phyloP scores from a whole-genome alignment of 1,284 basidiomycete genomes.

The Trametes versicolor region DNA sequence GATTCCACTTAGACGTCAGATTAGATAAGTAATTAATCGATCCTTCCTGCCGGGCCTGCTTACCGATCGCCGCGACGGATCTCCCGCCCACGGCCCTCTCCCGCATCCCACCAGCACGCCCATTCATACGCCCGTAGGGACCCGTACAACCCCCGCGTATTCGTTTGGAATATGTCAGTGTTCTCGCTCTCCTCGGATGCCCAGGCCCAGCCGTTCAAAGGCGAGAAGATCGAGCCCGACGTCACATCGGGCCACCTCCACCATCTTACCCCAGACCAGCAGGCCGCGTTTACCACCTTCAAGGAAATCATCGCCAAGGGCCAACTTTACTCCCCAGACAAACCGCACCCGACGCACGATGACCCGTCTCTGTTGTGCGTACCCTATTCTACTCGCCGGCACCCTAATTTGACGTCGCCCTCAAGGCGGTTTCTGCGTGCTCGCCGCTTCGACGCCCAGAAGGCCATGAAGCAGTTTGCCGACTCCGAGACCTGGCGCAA shows the following conservation, averaged over 20 bases:
- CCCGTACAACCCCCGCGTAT: not conserved
- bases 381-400: constrained; percentile 54
- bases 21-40: constrained; percentile 16
- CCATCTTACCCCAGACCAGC: constrained; percentile 59
- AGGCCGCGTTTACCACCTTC: constrained; percentile 59
- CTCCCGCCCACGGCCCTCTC: not conserved
- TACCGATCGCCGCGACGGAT: not conserved
- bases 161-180: constrained; percentile 20
- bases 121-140: not conserved
- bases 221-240: constrained; percentile 37
- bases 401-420: constrained; percentile 5
- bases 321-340: constrained; percentile 56
- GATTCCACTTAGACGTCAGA: not conserved
- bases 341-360: constrained; percentile 60
- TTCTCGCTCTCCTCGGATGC: constrained; percentile 22
- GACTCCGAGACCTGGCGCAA: constrained; percentile 72
- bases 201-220: constrained; percentile 27
- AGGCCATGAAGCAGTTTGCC: constrained; percentile 76
- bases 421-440: constrained; percentile 80
- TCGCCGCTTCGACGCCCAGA: constrained; percentile 66
- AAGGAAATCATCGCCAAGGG: constrained; percentile 58
- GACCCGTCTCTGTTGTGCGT: constrained; percentile 75
- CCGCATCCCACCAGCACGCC: not conserved
- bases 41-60: not conserved
- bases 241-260: constrained; percentile 62